Evolutionary conservation across 2,329 filamentous ascomycete species (phyloP).

Genomic region (Fusarium sp.): DNA sequence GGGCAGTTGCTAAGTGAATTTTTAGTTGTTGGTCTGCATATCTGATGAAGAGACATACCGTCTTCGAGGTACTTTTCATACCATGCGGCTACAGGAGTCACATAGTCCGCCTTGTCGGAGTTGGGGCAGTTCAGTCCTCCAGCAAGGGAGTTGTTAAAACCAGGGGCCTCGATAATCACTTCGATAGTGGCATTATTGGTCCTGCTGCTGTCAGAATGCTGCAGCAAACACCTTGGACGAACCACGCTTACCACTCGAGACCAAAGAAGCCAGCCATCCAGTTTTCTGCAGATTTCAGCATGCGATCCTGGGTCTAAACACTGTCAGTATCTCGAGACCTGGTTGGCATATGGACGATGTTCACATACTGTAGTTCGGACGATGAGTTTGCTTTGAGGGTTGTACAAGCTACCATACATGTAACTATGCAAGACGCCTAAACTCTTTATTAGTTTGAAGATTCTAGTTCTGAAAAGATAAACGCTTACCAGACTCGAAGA

Average conservation of each 20-base stretch:
- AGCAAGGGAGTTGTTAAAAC: conserved; percentile 76
- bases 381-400: conserved; percentile 76
- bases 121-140: conserved; percentile 75
- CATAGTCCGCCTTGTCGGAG: conserved; percentile 60
- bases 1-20: conserved; percentile 59
- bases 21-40: neutral
- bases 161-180: conserved; percentile 70
- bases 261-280: conserved; percentile 84
- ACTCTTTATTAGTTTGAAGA: neutral
- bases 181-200: conserved; percentile 76
- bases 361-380: conserved; percentile 69
- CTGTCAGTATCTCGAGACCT: conserved; percentile 15
- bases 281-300: conserved; percentile 80
- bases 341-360: too few species aligned
- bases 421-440: conserved; percentile 75
- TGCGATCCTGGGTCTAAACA: conserved; percentile 74
- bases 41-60: conserved; percentile 46
- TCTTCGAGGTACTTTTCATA: conserved; percentile 70
- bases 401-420: conserved; percentile 76
- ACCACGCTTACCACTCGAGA: conserved; percentile 64
- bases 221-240: too few species aligned
- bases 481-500: conserved; percentile 68
- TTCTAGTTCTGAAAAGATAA: neutral
- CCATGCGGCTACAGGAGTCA: conserved; percentile 68
- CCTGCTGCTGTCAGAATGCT: conserved; percentile 48